Conservation (phyloP, 768 basidiomycete species). For the Phanerochaete sordida region DNA sequence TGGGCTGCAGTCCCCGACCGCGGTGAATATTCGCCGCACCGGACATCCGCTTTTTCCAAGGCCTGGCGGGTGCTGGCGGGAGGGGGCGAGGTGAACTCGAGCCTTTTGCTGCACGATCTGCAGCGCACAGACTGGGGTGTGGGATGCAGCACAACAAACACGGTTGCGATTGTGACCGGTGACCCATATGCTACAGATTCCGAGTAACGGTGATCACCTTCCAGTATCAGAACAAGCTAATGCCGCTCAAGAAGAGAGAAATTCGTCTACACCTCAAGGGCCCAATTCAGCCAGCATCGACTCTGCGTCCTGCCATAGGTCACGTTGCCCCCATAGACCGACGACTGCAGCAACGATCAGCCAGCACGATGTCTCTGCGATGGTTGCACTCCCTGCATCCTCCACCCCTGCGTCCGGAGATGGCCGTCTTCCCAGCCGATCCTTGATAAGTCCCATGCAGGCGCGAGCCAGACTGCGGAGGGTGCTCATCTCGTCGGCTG, state of each 20-base stretch:
- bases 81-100: neutral
- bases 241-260: too few relatives aligned
- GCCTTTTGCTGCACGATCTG: neutral
- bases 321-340: slow-evolving; percentile 73
- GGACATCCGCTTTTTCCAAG: too few relatives aligned
- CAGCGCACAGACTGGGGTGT: too few relatives aligned
- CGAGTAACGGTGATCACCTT: neutral
- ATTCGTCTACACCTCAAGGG: neutral
- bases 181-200: neutral
- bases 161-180: neutral
- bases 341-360: slow-evolving; percentile 62
- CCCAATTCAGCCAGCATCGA: slow-evolving; percentile 33
- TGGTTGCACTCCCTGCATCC: slow-evolving; percentile 11
- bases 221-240: neutral
- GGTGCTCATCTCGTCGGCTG: slow-evolving; percentile 74
- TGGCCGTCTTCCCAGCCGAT: slow-evolving; percentile 5
- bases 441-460: slow-evolving; percentile 39
- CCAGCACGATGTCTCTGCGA: slow-evolving; percentile 61
- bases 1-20: neutral
- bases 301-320: slow-evolving; percentile 78
- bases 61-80: too few relatives aligned
- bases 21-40: neutral
- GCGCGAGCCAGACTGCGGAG: slow-evolving; percentile 72
- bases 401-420: neutral
- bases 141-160: neutral